Conservation (phyloP, 208 protist genomes). For the Wallacemonas sp. region DNA sequence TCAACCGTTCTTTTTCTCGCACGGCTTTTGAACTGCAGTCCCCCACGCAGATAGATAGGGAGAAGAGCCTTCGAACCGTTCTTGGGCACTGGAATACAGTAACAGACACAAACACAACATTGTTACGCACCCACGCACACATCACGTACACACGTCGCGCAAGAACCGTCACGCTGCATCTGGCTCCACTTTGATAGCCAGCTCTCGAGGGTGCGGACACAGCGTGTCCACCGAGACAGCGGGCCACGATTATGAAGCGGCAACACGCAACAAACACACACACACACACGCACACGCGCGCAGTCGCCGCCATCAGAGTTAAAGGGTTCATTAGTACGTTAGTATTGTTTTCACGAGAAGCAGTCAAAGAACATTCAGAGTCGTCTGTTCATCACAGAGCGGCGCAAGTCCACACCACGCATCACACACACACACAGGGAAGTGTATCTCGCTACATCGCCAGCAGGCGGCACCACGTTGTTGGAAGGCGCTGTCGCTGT, state of each 20-base stretch:
- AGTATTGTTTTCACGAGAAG: conserved; percentile 25
- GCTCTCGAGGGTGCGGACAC: background rate
- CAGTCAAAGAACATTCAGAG: conserved; percentile 39
- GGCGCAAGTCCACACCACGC: background rate
- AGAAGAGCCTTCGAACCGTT: conserved; percentile 15
- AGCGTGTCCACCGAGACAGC: background rate
- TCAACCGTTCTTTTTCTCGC: too few relatives aligned
- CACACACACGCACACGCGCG: conserved; percentile 6
- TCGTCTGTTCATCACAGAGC: conserved; percentile 28
- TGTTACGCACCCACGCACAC: background rate
- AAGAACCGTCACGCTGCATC: too few relatives aligned
- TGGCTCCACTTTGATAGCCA: conserved; percentile 4
- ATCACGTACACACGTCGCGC: background rate
- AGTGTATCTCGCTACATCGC: conserved; percentile 31
- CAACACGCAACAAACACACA: background rate
- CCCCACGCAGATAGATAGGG: conserved; percentile 8
- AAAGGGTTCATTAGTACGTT: conserved; percentile 40
- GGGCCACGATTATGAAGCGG: conserved; percentile 1
- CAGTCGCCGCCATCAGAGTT: conserved; percentile 35
- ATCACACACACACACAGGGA: background rate
- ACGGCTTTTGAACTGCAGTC: conserved; percentile 16
- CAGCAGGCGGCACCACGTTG: conserved; percentile 36
- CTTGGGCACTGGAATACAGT: background rate
- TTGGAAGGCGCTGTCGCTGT: conserved; percentile 25
- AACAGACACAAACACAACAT: background rate